Percentiles rank a stretch among this genome's conserved stretches.
These are phyloP conservation scores for Didymella exigua DNA, from an alignment of 2,329 filamentous ascomycete species.

Conservation along the genomic window DNA sequence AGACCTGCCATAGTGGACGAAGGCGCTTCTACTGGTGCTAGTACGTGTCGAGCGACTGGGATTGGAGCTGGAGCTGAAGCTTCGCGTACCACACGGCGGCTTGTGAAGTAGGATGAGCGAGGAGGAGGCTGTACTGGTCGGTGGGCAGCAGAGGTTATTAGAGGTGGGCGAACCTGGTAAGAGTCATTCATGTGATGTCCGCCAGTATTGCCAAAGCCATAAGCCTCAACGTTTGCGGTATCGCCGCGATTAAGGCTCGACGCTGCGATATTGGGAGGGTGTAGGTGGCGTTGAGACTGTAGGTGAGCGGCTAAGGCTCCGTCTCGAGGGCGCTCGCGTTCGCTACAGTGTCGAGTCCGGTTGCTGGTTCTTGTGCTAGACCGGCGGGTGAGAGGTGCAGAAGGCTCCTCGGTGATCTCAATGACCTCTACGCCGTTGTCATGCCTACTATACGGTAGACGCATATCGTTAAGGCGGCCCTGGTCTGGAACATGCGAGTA, in stretches of 20 bases:
- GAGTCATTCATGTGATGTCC: conserved; percentile 66
- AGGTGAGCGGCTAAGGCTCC: conserved; percentile 59
- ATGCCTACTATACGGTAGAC: conserved; percentile 37
- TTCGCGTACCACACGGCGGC: conserved; percentile 34
- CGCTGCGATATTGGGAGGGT: conserved; percentile 38
- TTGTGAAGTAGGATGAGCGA: conserved; percentile 30
- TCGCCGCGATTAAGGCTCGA: conserved; percentile 42
- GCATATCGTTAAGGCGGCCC: conserved; percentile 56
- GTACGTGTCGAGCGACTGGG: conserved; percentile 12
- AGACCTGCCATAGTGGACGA: conserved; percentile 48
- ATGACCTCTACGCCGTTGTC: conserved; percentile 39
- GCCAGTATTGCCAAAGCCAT: conserved; percentile 58
- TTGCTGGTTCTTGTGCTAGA: conserved; percentile 26
- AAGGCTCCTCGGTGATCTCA: conserved; percentile 34
- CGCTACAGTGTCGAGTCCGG: conserved; percentile 32
- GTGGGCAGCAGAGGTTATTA: conserved; percentile 36
- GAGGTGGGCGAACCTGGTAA: conserved; percentile 39
- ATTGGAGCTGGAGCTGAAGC: conserved; percentile 18
- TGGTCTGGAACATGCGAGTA: conserved; percentile 58
- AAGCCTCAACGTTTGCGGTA: conserved; percentile 48
- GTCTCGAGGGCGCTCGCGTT: conserved; percentile 51
- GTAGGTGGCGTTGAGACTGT: conserved; percentile 52
- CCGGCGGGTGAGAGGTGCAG: conserved; percentile 33
- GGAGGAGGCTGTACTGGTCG: conserved; percentile 34
- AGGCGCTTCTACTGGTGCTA: conserved; percentile 24